Evolutionary conservation across 192 early-diverging fungal genomes (phyloP).

Genomic region (Linnemannia exigua): DNA sequence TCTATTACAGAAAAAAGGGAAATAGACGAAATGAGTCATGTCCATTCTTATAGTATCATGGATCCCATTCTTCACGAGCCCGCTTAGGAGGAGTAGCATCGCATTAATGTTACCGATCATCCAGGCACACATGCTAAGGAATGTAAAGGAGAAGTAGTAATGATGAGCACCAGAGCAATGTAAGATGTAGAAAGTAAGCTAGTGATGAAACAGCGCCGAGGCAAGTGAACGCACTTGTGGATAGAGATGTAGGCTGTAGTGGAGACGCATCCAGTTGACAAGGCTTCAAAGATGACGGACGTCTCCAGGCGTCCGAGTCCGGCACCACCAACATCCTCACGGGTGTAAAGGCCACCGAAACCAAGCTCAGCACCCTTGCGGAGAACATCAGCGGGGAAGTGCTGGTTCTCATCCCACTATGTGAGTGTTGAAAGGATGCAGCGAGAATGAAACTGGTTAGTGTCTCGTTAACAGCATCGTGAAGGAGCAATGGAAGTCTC

Average conservation of each 20-base stretch:
- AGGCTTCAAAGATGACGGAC: conserved; percentile 68
- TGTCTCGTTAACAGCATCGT: neutral
- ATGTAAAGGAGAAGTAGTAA: neutral
- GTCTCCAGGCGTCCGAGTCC: conserved; percentile 65
- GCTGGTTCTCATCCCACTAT: conserved; percentile 66
- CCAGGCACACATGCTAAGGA: conserved; percentile 66
- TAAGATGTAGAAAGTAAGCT: neutral
- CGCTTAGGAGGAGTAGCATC: neutral
- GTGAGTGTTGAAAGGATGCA: neutral
- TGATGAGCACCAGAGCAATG: neutral
- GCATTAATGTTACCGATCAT: conserved; percentile 62
- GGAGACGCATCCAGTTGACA: conserved; percentile 65
- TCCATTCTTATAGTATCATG: neutral
- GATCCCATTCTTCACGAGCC: neutral
- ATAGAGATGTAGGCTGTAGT: conserved; percentile 71
- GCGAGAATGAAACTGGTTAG: neutral
- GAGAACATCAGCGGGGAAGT: conserved; percentile 63
- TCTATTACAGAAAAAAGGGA: conserved; percentile 10
- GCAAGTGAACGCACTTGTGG: conserved; percentile 58
- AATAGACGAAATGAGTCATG: neutral
- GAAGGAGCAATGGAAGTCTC: neutral
- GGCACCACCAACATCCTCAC: conserved; percentile 65
- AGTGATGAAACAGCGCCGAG: neutral
- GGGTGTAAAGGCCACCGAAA: conserved; percentile 64
- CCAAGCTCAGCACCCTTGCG: conserved; percentile 69